These are phyloP conservation scores for Erodium texanum DNA, from an alignment of 441 rosid genomes.

Conservation along the genomic window DNA sequence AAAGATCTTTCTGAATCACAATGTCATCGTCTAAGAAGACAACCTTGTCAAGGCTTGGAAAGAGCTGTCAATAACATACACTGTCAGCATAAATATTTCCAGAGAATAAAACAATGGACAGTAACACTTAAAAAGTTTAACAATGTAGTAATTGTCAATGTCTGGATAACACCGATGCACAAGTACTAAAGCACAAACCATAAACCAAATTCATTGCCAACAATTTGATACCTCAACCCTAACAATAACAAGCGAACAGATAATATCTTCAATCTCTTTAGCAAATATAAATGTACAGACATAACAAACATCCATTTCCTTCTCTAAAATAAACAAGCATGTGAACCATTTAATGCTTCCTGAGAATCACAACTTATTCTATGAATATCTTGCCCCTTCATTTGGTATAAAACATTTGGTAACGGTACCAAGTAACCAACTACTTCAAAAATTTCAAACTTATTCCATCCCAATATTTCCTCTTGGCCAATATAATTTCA, in stretches of 20 bases:
- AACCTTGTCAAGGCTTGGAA: constrained; percentile 89
- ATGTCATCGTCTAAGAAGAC: constrained; percentile 93
- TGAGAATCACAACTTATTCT: background rate
- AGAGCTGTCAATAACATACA: constrained; percentile 54
- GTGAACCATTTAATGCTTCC: background rate
- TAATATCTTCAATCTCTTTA: background rate
- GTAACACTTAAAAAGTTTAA: too few species aligned
- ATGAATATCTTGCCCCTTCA: background rate
- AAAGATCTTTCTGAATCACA: constrained; percentile 80
- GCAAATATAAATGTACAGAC: background rate
- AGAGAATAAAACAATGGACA: background rate
- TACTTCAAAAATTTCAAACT: background rate
- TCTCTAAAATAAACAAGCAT: background rate
- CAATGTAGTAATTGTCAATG: too few species aligned
- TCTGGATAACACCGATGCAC: too few species aligned
- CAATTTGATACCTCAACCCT: too few species aligned
- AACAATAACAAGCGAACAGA: background rate
- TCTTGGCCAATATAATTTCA: background rate
- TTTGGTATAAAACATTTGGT: too few species aligned
- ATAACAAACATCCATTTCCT: background rate
- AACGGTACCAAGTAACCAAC: too few species aligned
- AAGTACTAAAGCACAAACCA: too few species aligned
- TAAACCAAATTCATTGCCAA: too few species aligned
- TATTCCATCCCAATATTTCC: background rate
- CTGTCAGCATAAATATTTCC: constrained; percentile 15